phyloP scores from a whole-genome alignment of 345 rosid genomes.

The Carallia pectinifolia region DNA sequence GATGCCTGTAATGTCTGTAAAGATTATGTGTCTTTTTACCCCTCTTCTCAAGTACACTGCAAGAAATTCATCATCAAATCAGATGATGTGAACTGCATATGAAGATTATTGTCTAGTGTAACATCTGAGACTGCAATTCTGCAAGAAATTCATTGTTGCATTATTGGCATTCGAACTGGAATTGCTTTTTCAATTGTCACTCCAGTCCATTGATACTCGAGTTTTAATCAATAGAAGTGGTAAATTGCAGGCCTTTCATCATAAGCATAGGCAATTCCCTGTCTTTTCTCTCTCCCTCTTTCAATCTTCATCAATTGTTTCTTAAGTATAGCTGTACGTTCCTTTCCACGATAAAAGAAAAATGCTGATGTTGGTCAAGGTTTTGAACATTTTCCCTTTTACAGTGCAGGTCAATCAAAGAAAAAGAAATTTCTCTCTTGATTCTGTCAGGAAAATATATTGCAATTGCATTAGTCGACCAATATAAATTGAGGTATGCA shows the following conservation, averaged over 20 bases:
- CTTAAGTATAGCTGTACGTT: neutral
- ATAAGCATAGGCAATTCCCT: neutral
- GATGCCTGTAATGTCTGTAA: too few relatives aligned
- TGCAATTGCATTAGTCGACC: slow-evolving; percentile 91
- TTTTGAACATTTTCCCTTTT: slow-evolving; percentile 37
- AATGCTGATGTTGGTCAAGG: slow-evolving; percentile 14
- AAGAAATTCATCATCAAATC: neutral
- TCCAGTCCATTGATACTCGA: neutral
- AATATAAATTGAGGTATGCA: slow-evolving; percentile 71
- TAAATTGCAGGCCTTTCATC: neutral
- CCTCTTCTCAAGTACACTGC: neutral
- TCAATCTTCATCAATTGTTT: too few relatives aligned
- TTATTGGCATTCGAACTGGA: too few relatives aligned
- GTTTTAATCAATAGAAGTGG: too few relatives aligned
- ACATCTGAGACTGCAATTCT: neutral
- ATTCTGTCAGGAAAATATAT: slow-evolving; percentile 77
- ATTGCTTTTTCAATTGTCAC: too few relatives aligned
- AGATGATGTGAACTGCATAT: neutral
- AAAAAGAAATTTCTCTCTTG: slow-evolving; percentile 62
- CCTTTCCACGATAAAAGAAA: neutral
- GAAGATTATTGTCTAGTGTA: neutral
- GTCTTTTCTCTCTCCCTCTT: too few relatives aligned
- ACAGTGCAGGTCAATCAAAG: slow-evolving; percentile 87
- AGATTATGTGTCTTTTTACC: too few relatives aligned
- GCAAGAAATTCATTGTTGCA: too few relatives aligned